Base-by-base conservation (phyloP, 305 asterid genomes). In the Fraxinus baroniana region DNA sequence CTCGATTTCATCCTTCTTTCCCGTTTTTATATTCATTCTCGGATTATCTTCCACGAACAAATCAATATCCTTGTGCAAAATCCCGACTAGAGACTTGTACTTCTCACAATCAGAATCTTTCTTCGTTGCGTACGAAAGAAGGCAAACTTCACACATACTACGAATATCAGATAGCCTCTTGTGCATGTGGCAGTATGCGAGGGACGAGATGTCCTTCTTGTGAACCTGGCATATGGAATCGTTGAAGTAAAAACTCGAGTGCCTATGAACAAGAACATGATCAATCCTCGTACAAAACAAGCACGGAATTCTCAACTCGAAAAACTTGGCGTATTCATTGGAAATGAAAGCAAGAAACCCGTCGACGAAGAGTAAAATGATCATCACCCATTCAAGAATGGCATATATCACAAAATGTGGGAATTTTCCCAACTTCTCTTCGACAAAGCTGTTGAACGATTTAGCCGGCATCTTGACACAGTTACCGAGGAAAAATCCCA, bases 261-360 rank as follows among this genome's bases (percentile, higher is more conserved):
- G 39, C 46, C 92, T 83, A 28, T 81, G 89, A 46, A 87, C 91
- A 3, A 95, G 91, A 81, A 92, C 81, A 74, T 92, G 97, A 78
- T 95, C 97, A 12, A 94, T 87, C 82, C 98, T 90, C 1, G 98
- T 93, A 39, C 98, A 95, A 35, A 94, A 87, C 86, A 93, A 80
- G 77, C 99, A 94, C 0, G 99, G 99, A 66, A 78, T 82, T 68
- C 39, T 80, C 75, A 95, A 91, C 18, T 86, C 94, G 24, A 93
- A 94, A 28, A 87, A 74, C 41, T 86, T 90, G 79, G 99, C 93
- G 18, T 90, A 85, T 76, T 93, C 97, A 22, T 88, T 89, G 71
- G 93, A 86, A 13, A 90, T 36, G 79, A 92, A 93, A 7, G 95
- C 89, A n/a, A 95, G 88, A n/a, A 95, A 60, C 3, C 98, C 98